phyloP scores from a whole-genome alignment of 257 asterid genomes.

The Solanum medicagineum region DNA sequence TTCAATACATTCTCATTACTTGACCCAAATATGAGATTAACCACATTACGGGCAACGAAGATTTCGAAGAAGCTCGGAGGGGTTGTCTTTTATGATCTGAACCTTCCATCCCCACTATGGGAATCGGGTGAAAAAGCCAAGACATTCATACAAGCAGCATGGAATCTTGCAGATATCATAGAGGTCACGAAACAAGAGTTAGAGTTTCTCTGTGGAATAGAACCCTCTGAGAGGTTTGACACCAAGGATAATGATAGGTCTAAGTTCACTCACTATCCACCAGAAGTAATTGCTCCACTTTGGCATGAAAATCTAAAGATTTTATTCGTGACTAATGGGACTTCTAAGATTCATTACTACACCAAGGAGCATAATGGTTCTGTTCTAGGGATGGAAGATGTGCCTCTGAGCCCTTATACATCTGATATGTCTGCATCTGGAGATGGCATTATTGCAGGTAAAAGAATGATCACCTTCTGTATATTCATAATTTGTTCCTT shows the following conservation, averaged over 20 bases:
- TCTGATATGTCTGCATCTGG: conserved; percentile 90
- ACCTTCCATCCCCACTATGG: conserved; percentile 88
- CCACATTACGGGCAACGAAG: conserved; percentile 53
- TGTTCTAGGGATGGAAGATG: conserved; percentile 84
- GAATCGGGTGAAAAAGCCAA: conserved; percentile 59
- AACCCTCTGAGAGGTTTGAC: conserved; percentile 55
- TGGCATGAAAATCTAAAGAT: conserved; percentile 88
- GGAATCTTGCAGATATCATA: conserved; percentile 68
- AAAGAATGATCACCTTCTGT: conserved; percentile 1
- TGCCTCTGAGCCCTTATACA: conserved; percentile 78
- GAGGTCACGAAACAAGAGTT: conserved; percentile 94
- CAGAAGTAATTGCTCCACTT: conserved; percentile 60
- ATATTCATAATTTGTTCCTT: background rate
- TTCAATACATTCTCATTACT: conserved; percentile 81
- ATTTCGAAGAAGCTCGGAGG: conserved; percentile 64
- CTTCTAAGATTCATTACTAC: conserved; percentile 89
- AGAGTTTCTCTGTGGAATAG: conserved; percentile 77
- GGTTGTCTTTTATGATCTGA: conserved; percentile 66
- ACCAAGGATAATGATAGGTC: conserved; percentile 50
- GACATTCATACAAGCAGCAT: conserved; percentile 44
- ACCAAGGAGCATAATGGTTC: conserved; percentile 69
- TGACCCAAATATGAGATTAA: conserved; percentile 62
- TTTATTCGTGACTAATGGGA: conserved; percentile 86
- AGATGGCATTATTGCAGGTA: conserved; percentile 95
- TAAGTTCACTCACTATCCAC: conserved; percentile 69